Evolutionary conservation across 768 basidiomycete genomes (phyloP).

Genomic region (Suillus hirtellus): DNA sequence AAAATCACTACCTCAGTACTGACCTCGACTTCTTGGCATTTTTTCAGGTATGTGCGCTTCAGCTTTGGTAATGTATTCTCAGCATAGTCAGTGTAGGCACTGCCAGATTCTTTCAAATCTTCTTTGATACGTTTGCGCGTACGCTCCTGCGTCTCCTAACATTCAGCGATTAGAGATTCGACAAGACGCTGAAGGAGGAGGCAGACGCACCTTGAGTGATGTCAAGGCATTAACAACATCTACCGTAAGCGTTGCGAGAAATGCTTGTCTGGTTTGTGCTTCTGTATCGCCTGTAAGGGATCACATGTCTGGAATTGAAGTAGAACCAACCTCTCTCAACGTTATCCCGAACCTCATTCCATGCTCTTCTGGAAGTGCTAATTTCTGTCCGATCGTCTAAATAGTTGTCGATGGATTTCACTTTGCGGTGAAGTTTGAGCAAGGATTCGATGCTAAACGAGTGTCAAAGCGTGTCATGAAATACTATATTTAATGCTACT

Average conservation of each 20-base stretch:
- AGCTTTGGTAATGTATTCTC: conserved; percentile 79
- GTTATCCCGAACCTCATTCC: conserved; percentile 85
- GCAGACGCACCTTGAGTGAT: conserved; percentile 55
- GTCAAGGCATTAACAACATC: conserved; percentile 76
- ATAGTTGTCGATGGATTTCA: conserved; percentile 65
- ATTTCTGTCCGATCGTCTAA: conserved; percentile 73
- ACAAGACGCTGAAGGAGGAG: background rate
- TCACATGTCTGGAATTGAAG: background rate
- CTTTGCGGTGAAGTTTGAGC: conserved; percentile 68
- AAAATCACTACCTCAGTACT: conserved; percentile 15
- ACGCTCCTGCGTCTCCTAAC: conserved; percentile 85
- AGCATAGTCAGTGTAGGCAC: conserved; percentile 78
- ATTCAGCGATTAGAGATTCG: conserved; percentile 9
- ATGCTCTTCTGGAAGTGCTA: conserved; percentile 67
- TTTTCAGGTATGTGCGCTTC: conserved; percentile 78
- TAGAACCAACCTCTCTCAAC: conserved; percentile 67
- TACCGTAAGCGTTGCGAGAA: conserved; percentile 64
- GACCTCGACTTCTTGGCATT: conserved; percentile 88
- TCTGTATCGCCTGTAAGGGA: conserved; percentile 45
- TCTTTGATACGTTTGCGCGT: conserved; percentile 92
- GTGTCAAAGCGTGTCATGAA: conserved; percentile 9
- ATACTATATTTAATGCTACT: conserved; percentile 24
- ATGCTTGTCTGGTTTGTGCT: conserved; percentile 78
- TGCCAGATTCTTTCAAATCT: conserved; percentile 78
- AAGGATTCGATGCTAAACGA: conserved; percentile 69